These are phyloP conservation scores for Metschnikowia noctiluminum DNA, from an alignment of 805 yeast genomes.

Conservation along the genomic window DNA sequence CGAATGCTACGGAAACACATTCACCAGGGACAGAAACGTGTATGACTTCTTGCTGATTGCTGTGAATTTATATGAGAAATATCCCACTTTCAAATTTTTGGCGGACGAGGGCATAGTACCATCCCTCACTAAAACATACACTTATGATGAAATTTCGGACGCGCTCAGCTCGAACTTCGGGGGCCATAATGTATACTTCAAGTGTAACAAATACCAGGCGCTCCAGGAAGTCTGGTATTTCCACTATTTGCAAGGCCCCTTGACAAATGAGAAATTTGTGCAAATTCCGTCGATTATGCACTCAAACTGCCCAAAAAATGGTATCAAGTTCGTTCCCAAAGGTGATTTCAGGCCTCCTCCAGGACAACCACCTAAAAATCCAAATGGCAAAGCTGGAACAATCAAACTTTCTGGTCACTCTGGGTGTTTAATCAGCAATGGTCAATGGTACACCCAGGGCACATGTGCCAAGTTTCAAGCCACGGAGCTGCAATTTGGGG, in stretches of 20 bases:
- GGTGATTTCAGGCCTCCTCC: slow-evolving; percentile 24
- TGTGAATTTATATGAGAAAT: slow-evolving; percentile 30
- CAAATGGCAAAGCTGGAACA: slow-evolving; percentile 24
- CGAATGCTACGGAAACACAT: slow-evolving; percentile 31
- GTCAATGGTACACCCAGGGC: slow-evolving; percentile 79
- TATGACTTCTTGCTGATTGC: slow-evolving; percentile 31
- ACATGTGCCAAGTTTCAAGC: slow-evolving; percentile 78
- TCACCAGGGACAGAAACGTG: slow-evolving; percentile 22
- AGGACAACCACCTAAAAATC: slow-evolving; percentile 16
- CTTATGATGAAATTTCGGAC: slow-evolving; percentile 27
- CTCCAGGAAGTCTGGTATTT: slow-evolving; percentile 28
- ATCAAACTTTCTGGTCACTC: slow-evolving; percentile 47
- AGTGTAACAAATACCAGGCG: slow-evolving; percentile 25
- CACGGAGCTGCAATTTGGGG: slow-evolving; percentile 61
- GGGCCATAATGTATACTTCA: slow-evolving; percentile 35
- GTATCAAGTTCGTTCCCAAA: slow-evolving; percentile 76
- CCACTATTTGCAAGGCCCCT: slow-evolving; percentile 25
- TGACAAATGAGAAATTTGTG: slow-evolving; percentile 31
- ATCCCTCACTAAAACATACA: slow-evolving; percentile 30
- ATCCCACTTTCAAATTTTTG: slow-evolving; percentile 37
- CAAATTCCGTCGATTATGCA: slow-evolving; percentile 57
- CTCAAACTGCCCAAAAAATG: slow-evolving; percentile 64
- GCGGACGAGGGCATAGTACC: slow-evolving; percentile 37
- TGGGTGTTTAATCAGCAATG: slow-evolving; percentile 84
- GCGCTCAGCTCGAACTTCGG: slow-evolving; percentile 33